Percentiles rank a stretch among this genome's conserved stretches.
These are phyloP conservation scores for Talaromyces wortmannii DNA, from an alignment of 495 filamentous ascomycete genomes.

Conservation along the genomic window DNA sequence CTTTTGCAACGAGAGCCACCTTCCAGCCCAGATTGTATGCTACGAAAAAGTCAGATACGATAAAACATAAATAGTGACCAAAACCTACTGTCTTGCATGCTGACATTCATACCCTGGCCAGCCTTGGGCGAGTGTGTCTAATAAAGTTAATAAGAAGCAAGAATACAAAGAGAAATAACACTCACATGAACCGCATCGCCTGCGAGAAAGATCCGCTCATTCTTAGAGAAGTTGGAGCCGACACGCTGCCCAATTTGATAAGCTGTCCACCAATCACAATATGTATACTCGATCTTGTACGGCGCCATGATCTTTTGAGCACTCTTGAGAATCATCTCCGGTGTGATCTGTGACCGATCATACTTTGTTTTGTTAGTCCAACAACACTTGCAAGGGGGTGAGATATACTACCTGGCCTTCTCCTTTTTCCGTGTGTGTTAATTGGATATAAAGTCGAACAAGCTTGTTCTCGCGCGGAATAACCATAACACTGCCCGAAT, in stretches of 20 bases:
- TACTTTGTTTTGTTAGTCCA: conserved; percentile 6
- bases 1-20: conserved; percentile 52
- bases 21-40: conserved; percentile 75
- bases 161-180: too few relatives aligned
- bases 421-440: conserved; percentile 30
- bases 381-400: too few relatives aligned
- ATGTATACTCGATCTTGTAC: conserved; percentile 53
- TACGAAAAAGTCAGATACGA: neutral
- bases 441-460: conserved; percentile 62
- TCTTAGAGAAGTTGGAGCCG: conserved; percentile 52
- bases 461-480: conserved; percentile 62
- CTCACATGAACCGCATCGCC: conserved; percentile 47
- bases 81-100: conserved; percentile 49
- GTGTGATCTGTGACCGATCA: conserved; percentile 50
- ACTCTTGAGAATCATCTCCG: conserved; percentile 48
- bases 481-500: conserved; percentile 55
- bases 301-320: conserved; percentile 55
- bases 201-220: conserved; percentile 59
- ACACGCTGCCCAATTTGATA: conserved; percentile 70
- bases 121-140: conserved; percentile 56
- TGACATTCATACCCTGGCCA: conserved; percentile 74
- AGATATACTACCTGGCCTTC: conserved; percentile 1
- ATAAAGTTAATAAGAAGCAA: too few relatives aligned
- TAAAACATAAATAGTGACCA: too few relatives aligned
- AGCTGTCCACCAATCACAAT: conserved; percentile 63